Evolutionary conservation across 1,139 yeast genomes (phyloP).

Genomic region (Protomyces macrosporus): DNA sequence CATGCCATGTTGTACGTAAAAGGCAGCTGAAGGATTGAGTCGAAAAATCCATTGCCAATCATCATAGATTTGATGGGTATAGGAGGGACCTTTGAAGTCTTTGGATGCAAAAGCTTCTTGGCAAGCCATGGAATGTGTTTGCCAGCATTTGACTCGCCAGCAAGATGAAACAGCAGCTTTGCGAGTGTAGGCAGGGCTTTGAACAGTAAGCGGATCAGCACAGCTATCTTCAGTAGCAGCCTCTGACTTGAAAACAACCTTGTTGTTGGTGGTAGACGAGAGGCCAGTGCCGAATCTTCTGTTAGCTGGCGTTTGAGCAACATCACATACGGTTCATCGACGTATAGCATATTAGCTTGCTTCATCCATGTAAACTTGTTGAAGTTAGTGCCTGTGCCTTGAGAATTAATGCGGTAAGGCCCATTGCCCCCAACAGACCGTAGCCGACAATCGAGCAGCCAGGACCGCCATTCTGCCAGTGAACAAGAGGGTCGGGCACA

Average conservation of each 20-base stretch:
- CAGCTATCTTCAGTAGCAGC: conserved; percentile 35
- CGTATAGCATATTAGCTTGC: conserved; percentile 33
- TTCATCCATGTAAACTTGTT: conserved; percentile 39
- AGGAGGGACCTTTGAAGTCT: neutral
- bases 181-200: conserved; percentile 58
- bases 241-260: conserved; percentile 46
- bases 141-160: conserved; percentile 97
- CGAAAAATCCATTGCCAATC: conserved; percentile 95
- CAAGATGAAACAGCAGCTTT: conserved; percentile 50
- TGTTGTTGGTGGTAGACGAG: too few relatives aligned
- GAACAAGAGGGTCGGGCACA: conserved; percentile 68
- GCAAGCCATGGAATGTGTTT: conserved; percentile 91
- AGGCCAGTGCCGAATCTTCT: conserved; percentile 44
- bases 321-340: conserved; percentile 94
- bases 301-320: conserved; percentile 50
- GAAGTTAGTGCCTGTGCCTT: conserved; percentile 52
- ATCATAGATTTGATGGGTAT: conserved; percentile 81
- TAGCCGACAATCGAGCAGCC: conserved; percentile 90
- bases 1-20: conserved; percentile 97
- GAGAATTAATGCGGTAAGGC: conserved; percentile 72
- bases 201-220: conserved; percentile 62
- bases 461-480: conserved; percentile 81
- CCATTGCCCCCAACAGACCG: conserved; percentile 91
- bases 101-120: conserved; percentile 60
- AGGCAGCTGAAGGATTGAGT: conserved; percentile 80